Conservation (phyloP, 345 rosid genomes). For the Eutrema heterophyllum region DNA sequence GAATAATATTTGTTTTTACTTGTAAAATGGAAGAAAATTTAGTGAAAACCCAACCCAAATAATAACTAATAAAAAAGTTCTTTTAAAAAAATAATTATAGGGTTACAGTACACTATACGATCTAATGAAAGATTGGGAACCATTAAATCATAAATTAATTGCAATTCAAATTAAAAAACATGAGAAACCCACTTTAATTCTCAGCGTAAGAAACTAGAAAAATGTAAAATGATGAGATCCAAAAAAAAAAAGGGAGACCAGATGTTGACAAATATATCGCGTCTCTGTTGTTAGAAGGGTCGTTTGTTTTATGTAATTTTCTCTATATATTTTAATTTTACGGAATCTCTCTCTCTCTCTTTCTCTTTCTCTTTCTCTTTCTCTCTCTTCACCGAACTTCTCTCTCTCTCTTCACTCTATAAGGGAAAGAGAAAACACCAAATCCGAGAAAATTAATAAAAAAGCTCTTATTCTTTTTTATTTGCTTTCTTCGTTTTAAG, state of each 20-base stretch:
- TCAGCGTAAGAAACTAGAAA: conserved; percentile 44
- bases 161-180: not conserved
- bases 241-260: conserved; percentile 42
- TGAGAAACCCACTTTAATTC: not conserved
- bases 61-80: no score
- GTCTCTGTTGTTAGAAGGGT: conserved; percentile 84
- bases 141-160: not conserved
- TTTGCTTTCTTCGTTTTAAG: conserved; percentile 27
- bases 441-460: conserved; percentile 16
- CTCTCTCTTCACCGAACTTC: conserved; percentile 20
- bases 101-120: no score
- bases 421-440: conserved; percentile 25
- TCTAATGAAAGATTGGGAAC: not conserved
- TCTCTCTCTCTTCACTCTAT: conserved; percentile 12
- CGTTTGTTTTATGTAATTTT: conserved; percentile 45
- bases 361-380: no score
- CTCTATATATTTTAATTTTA: not conserved
- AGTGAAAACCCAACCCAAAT: no score
- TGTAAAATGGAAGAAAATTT: no score
- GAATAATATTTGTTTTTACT: no score
- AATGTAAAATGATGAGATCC: conserved; percentile 28
- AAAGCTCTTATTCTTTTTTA: conserved; percentile 28
- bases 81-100: no score
- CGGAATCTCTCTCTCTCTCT: conserved; percentile 59
- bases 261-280: conserved; percentile 83